These are phyloP conservation scores for California macrophylla DNA, from an alignment of 441 rosid genomes.

Conservation along the genomic window DNA sequence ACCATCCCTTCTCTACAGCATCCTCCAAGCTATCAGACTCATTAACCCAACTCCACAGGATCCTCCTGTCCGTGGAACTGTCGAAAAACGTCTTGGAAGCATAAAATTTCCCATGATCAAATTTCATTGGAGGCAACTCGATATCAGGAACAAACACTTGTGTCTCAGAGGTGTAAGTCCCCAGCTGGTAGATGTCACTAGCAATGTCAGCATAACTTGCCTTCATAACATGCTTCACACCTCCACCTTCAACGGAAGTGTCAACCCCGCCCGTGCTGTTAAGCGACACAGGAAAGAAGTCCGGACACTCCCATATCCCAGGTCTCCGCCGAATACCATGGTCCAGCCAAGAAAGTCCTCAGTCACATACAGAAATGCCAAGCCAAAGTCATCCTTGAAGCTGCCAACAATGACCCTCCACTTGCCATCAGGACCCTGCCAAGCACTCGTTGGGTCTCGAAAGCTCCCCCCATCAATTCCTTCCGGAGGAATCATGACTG, in stretches of 20 bases:
- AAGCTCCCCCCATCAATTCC: slow-evolving; percentile 31
- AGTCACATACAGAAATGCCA: slow-evolving; percentile 33
- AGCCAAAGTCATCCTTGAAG: slow-evolving; percentile 23
- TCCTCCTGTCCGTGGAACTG: slow-evolving; percentile 28
- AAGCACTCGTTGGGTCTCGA: slow-evolving; percentile 50
- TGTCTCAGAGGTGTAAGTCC: slow-evolving; percentile 26
- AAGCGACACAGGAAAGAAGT: slow-evolving; percentile 40
- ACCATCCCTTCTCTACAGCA: slow-evolving; percentile 37
- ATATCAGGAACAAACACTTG: slow-evolving; percentile 28
- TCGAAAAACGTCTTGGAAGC: slow-evolving; percentile 48
- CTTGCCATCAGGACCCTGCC: slow-evolving; percentile 34
- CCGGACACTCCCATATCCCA: slow-evolving; percentile 48
- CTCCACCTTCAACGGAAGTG: slow-evolving; percentile 23
- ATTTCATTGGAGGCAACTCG: slow-evolving; percentile 25
- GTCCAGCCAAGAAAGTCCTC: slow-evolving; percentile 37
- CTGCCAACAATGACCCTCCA: slow-evolving; percentile 47
- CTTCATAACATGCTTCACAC: slow-evolving; percentile 38
- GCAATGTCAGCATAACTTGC: slow-evolving; percentile 20
- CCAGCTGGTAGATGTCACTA: slow-evolving; percentile 33
- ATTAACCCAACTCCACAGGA: slow-evolving; percentile 41
- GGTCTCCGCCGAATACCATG: slow-evolving; percentile 29
- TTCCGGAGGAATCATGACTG: slow-evolving; percentile 29
- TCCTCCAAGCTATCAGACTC: slow-evolving; percentile 37
- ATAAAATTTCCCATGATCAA: slow-evolving; percentile 42
- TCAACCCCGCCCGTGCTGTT: slow-evolving; percentile 30